Base-by-base conservation (phyloP, 1,284 basidiomycete genomes). In the Microbotryum silenes-acaulis region DNA sequence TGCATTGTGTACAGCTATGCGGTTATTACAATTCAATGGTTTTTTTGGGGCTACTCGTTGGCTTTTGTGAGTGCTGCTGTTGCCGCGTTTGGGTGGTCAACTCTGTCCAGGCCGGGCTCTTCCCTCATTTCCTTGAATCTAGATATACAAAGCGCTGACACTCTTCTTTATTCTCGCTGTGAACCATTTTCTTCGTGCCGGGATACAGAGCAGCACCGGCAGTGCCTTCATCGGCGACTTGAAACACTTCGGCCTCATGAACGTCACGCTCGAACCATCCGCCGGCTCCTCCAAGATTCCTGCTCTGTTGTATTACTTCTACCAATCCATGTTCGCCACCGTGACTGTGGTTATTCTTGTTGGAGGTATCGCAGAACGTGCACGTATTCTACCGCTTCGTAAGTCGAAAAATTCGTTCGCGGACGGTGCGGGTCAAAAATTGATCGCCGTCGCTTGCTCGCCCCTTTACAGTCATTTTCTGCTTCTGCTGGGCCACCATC, bases 271-370 rank as follows among this genome's bases (percentile, higher is more conserved):
- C 16, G 76, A 84, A 61, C 87, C 87, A 0, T 91, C 89, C 2
- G 80, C 82, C 59, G 90, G 87, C 20, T 85, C 84, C 62, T 27
- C 60, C 51, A 72, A 70, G 47, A 83, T 97, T 53, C 93, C 93
- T 0, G 80, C 88, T 0, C 78, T 97, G 59, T 81, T 90, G 1
- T 97, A 91, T 79, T 87, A 85, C 72, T 81, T 94, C 67, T 97
- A 88, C 79, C 89, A 92, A 77, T 81, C 84, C 66, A 89, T 91
- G 87, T 93, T 92, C 78, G 89, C 89, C 6, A 83, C 84, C 52
- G 87, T 89, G 74, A 89, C 81, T 3, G 79, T 80, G 2, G 79
- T 79, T 56, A 79, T 82, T 56, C 60, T 56, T 6, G 73, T 82
- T 60, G 81, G 80, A 71, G 94, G 91, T 27, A 85, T 94, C 65